phyloP scores from a whole-genome alignment of 306 rosid genomes.

The Cajanus cajan region DNA sequence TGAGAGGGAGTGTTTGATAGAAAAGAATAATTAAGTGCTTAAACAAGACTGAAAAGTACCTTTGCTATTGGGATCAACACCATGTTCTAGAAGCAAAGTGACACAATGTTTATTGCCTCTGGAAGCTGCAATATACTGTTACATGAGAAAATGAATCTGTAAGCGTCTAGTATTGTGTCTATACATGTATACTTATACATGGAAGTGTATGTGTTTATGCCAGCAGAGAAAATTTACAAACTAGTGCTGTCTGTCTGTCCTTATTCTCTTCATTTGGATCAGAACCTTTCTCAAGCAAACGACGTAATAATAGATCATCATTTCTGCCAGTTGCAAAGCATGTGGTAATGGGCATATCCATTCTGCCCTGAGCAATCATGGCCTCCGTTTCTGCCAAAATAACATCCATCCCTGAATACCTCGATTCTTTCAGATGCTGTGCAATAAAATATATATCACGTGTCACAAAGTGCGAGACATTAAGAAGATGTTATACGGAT shows the following conservation, averaged over 20 bases:
- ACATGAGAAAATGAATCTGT: slow-evolving; percentile 13
- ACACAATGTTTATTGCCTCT: slow-evolving; percentile 55
- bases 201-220: background rate
- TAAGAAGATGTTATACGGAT: background rate
- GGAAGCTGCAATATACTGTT: slow-evolving; percentile 69
- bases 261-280: slow-evolving; percentile 67
- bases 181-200: background rate
- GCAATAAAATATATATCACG: slow-evolving; percentile 22
- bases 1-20: background rate
- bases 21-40: background rate
- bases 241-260: slow-evolving; percentile 62
- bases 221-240: no score
- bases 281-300: slow-evolving; percentile 53
- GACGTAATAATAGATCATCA: slow-evolving; percentile 50
- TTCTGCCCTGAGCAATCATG: slow-evolving; percentile 57
- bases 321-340: slow-evolving; percentile 62
- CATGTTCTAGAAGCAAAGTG: slow-evolving; percentile 54
- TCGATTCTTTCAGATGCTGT: slow-evolving; percentile 47
- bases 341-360: slow-evolving; percentile 59
- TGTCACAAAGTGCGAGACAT: background rate
- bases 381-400: slow-evolving; percentile 54
- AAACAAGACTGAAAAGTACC: slow-evolving; percentile 41
- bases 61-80: slow-evolving; percentile 59
- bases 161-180: background rate
- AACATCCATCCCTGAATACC: slow-evolving; percentile 42